phyloP scores from a whole-genome alignment of 345 rosid genomes.

The Hibiscus syriacus region DNA sequence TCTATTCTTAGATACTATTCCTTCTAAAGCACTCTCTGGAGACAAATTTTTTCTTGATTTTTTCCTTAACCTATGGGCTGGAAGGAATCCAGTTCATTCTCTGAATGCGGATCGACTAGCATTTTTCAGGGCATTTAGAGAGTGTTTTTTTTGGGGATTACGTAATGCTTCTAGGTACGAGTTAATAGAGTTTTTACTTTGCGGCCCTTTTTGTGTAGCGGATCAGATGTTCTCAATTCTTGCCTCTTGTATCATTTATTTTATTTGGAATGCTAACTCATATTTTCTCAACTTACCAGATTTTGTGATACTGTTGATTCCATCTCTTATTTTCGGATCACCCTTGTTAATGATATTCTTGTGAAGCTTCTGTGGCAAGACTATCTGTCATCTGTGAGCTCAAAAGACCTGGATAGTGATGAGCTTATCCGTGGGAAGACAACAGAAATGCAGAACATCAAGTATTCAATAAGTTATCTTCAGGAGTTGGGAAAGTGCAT shows the following conservation, averaged over 20 bases:
- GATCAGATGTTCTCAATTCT: not conserved
- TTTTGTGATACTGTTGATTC: conserved; percentile 46
- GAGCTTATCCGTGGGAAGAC: conserved; percentile 26
- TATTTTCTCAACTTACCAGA: conserved; percentile 26
- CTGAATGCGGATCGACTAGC: conserved; percentile 40
- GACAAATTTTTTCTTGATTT: conserved; percentile 67
- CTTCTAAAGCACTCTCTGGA: conserved; percentile 45
- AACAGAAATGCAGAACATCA: conserved; percentile 26
- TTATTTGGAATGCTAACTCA: conserved; percentile 8
- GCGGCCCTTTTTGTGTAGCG: not conserved
- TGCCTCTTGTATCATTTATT: not conserved
- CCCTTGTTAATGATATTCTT: conserved; percentile 52
- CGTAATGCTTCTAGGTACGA: conserved; percentile 60
- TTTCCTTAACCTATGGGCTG: conserved; percentile 73
- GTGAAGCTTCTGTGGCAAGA: conserved; percentile 79
- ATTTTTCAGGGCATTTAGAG: conserved; percentile 60
- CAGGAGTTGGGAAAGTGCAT: conserved; percentile 82
- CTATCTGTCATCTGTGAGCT: conserved; percentile 26
- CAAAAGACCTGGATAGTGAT: conserved; percentile 23
- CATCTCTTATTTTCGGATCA: conserved; percentile 36
- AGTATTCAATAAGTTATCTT: conserved; percentile 31
- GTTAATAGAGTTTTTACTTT: conserved; percentile 2
- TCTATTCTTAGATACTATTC: conserved; percentile 60
- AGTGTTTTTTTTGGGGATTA: conserved; percentile 84
- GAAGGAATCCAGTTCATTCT: conserved; percentile 53